Evolutionary conservation across 2,329 filamentous ascomycete species (phyloP), one percentile per base, ranked within the genome.

Genomic region (Colletotrichum agaves): DNA sequence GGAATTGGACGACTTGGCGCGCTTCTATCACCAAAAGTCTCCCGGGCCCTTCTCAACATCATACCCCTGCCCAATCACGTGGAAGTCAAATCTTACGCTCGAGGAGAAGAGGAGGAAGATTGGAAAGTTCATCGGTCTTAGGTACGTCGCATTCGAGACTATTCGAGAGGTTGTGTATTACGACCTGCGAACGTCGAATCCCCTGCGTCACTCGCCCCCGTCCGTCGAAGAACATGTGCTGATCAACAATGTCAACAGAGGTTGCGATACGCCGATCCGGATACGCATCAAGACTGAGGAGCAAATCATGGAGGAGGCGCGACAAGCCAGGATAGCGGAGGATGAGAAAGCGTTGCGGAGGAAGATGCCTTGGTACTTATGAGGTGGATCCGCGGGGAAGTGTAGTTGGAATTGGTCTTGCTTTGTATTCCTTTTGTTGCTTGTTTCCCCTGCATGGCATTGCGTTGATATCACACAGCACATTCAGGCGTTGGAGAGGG

Each of bases 31-130:
- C 79, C 91, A 94, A 80, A 84, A 84, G 65, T 87, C 84, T 1
- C 88, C 87, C 1, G 81, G 81, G 66, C 74, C 76, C n/a, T 88
- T 83, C 80, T 85, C 85, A 2, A 71, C 76, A 56, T 82, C 86
- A 68, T 94, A 94, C 76, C 91, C 91, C 0, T 88, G 87, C 71
- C 88, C 87, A n/a, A 86, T 94, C 74, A 78, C 81, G 60, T 93
- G 91, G 91, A 76, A 78, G 2, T 77, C 78, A 5, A 78, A 83
- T 67, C 76, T 88, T 67, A 78, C 81, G 2, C 76, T 90, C 27
- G 87, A 89, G 76, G 85, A 94, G 75, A 94, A 94, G 83, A 84
- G 91, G 69, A 82, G 91, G 69, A 89, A 89, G 78, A 87, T 93
- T 75, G 91, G 91, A 50, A 83, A 87, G 72, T 94, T 94, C 72